These are phyloP conservation scores for Sporothrix mexicana DNA, from an alignment of 2,329 filamentous ascomycete species.

Conservation along the genomic window DNA sequence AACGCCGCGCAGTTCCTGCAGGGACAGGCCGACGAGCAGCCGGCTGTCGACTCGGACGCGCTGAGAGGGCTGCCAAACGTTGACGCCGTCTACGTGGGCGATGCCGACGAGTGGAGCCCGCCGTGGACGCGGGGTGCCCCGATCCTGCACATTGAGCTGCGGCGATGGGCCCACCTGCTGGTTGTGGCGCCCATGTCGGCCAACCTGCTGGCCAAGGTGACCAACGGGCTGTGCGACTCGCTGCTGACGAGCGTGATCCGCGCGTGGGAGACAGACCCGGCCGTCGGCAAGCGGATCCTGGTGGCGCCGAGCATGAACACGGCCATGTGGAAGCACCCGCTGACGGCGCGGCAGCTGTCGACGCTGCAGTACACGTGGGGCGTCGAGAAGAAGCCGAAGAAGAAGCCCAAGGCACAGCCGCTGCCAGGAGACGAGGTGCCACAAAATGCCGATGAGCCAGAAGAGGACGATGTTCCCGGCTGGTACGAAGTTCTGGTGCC, in stretches of 20 bases:
- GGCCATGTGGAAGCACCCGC: slow-evolving; percentile 85
- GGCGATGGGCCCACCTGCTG: slow-evolving; percentile 78
- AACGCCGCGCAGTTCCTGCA: slow-evolving; percentile 76
- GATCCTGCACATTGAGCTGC: slow-evolving; percentile 89
- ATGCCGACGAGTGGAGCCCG: slow-evolving; percentile 77
- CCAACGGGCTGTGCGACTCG: slow-evolving; percentile 75
- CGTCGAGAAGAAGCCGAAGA: slow-evolving; percentile 36
- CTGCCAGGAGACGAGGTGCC: slow-evolving; percentile 35
- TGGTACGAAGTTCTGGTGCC: slow-evolving; percentile 77
- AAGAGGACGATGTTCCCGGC: slow-evolving; percentile 24
- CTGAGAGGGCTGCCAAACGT: slow-evolving; percentile 71
- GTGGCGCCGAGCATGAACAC: slow-evolving; percentile 82
- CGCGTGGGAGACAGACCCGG: slow-evolving; percentile 82
- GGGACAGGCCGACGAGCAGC: slow-evolving; percentile 79
- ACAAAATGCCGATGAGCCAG: slow-evolving; percentile 36
- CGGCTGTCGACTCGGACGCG: slow-evolving; percentile 57
- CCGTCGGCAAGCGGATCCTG: slow-evolving; percentile 68
- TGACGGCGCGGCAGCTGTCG: slow-evolving; percentile 74
- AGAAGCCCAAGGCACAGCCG: neutral
- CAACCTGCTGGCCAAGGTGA: slow-evolving; percentile 85
- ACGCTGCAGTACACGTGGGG: slow-evolving; percentile 79
- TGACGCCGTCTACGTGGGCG: slow-evolving; percentile 79
- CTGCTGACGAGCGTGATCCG: slow-evolving; percentile 75
- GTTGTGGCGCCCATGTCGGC: slow-evolving; percentile 82
- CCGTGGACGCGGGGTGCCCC: slow-evolving; percentile 79